Base-by-base conservation (phyloP, 169 alveolate species). In the Cryptosporidium sp. region DNA sequence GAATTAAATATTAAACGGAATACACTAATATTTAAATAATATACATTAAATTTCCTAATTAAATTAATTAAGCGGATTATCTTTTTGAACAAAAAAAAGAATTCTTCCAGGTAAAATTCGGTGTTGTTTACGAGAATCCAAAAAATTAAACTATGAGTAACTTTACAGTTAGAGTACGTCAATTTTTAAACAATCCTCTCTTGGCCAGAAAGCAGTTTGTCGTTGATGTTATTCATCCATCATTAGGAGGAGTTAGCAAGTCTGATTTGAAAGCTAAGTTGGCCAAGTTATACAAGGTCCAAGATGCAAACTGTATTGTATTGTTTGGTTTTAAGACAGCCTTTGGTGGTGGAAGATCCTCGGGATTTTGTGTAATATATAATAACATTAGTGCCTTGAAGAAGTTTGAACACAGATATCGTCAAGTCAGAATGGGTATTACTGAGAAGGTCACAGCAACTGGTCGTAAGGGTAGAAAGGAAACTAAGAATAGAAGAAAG, bases 341-440 rank as follows among this genome's bases (percentile, higher is more conserved):
- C 70, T 97, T 97, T 92, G 99, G 99, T 52, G 99, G 99, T 31
- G 99, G 99, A 31, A 93, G 97, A 80, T 94, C 98, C 71, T 93
- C 97, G 21, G 99, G 99, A 16, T 96, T 96, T 91, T 98, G 99
- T 26, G 92, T 95, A 85, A 95, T 97, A 93, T 97, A 97, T 80
- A 98, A 97, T 93, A 94, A 93, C 86, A 86, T 96, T 65, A 96
- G 94, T 43, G 95, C 97, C 39, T 96, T 95, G 33, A 95, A 95
- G 93, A 92, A 94, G 51, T 96, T 95, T 91, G 98, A 96, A 73
- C 94, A 91, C 73, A 94, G 92, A 71, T 96, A 95, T 93, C 93
- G 98, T 65, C 98, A 93, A 61, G 91, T 94, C 43, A 85, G 97
- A 71, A 94, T 92, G 84, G 97, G 97, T 41, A 92, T 95, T 70